These are phyloP conservation scores for Auriscalpium vulgare DNA, from an alignment of 768 basidiomycete genomes.

Conservation along the genomic window DNA sequence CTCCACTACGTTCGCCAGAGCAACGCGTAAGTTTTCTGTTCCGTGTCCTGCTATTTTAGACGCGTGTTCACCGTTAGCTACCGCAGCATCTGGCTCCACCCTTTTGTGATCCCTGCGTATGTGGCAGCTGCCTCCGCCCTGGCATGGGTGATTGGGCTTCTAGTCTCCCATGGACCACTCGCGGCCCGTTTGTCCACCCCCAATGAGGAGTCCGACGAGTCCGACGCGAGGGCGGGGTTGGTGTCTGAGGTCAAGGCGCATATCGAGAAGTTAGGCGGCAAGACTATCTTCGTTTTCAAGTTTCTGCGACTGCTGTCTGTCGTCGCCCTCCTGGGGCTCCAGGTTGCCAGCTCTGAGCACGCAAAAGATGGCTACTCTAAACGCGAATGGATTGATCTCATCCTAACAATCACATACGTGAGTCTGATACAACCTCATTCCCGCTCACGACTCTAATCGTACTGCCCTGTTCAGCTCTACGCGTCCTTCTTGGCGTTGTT, in stretches of 20 bases:
- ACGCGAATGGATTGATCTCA: conserved; percentile 10
- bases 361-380: background rate
- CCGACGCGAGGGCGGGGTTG: background rate
- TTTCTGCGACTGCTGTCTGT: conserved; percentile 37
- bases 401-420: conserved; percentile 1
- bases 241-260: conserved; percentile 21
- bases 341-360: conserved; percentile 29
- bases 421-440: background rate
- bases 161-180: background rate
- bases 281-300: conserved; percentile 39
- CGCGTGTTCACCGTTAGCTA: background rate
- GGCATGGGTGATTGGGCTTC: background rate
- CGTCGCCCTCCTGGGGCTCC: conserved; percentile 41
- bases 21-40: background rate
- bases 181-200: background rate
- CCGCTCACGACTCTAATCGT: background rate
- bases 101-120: background rate
- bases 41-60: background rate
- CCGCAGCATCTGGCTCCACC: background rate
- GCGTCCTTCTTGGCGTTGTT: background rate
- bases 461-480: background rate
- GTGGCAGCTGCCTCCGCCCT: background rate
- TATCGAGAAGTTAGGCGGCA: conserved; percentile 37
- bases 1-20: background rate
- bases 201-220: background rate